Conservation (phyloP, 192 early-diverging fungal genomes). For the Coemansia sp. region DNA sequence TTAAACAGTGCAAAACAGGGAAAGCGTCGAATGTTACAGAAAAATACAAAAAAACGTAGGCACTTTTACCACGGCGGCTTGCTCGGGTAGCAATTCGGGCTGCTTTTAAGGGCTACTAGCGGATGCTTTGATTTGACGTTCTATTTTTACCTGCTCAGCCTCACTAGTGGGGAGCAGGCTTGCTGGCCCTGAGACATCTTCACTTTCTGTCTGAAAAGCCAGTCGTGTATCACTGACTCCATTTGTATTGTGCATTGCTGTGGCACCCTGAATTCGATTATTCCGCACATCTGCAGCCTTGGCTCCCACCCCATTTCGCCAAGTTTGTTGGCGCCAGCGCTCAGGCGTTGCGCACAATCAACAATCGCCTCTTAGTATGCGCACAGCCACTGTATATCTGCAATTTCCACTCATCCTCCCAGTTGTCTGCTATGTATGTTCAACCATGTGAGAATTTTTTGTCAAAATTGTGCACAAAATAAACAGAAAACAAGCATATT, state of each 20-base stretch:
- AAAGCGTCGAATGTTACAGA: conserved; percentile 2
- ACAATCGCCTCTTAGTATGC: background rate
- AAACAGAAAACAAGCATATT: conserved; percentile 1
- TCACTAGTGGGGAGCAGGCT: background rate
- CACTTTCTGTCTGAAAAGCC: background rate
- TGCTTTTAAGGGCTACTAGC: background rate
- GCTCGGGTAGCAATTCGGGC: background rate
- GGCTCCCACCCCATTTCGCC: conserved; percentile 7
- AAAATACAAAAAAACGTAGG: conserved; percentile 4
- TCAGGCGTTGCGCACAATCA: conserved; percentile 1
- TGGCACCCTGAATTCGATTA: conserved; percentile 5
- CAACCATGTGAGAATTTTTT: conserved; percentile 3
- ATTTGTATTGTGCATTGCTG: background rate
- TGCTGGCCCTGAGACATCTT: background rate
- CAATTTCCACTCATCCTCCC: background rate
- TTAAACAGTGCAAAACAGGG: background rate
- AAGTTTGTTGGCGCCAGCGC: conserved; percentile 2
- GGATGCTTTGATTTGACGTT: background rate
- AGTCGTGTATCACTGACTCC: background rate
- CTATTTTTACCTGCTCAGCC: conserved; percentile 8
- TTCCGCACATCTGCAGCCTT: background rate
- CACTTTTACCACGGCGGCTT: background rate
- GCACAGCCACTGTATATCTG: conserved; percentile 3
- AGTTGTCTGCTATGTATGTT: conserved; percentile 1
- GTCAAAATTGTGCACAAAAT: conserved; percentile 10